Base-by-base conservation (phyloP, 2,329 filamentous ascomycete species). In the Neofusicoccum parvum region DNA sequence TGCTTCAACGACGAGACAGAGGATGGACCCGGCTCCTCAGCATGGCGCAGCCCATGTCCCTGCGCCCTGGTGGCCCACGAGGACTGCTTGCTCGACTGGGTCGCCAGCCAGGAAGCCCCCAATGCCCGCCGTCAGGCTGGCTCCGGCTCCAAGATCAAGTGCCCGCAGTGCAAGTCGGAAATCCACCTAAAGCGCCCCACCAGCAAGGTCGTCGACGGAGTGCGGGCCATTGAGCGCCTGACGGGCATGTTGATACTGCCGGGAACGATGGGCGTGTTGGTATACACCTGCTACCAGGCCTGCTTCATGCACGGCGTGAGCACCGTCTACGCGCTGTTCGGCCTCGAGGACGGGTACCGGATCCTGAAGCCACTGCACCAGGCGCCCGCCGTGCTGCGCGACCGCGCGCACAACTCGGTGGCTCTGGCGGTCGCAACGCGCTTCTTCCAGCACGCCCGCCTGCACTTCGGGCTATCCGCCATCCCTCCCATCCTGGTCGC, bases 1-100 rank as follows among this genome's bases (percentile, higher is more conserved):
- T 90, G 88, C 76, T 89, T 90, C 75, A 84, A 83, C 56, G 87
- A 89, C 67, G 85, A 88, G 70, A 87, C 83, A 6, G 88, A 90
- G 72, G 87, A 90, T 65, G 80, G 81, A n/a, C 84, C 85, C 9
- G 82, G 83, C 12, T 85, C 85, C 32, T 83, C 83, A 1, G 83
- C 85, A 70, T 99, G 95, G 94, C 88, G 92, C 50, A 91, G 90
- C 64, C 94, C 95, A 1, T 99, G 95, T 75, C 90, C 90, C 0
- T 99, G 95, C 79, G 93, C 92, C 12, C 84, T 99, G 45, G 91
- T 92, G 65, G 95, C 94, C 1, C 95, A 99, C 76, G 93, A 98
- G 76, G 86, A 88, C 67, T 97, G 94, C 75, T 85, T 98, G 69
- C 83, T 98, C 45, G 90, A 92, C 72, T 99, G 94, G 94, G 90